phyloP scores from a whole-genome alignment of 1,284 basidiomycete genomes.

The Bothia castanella region DNA sequence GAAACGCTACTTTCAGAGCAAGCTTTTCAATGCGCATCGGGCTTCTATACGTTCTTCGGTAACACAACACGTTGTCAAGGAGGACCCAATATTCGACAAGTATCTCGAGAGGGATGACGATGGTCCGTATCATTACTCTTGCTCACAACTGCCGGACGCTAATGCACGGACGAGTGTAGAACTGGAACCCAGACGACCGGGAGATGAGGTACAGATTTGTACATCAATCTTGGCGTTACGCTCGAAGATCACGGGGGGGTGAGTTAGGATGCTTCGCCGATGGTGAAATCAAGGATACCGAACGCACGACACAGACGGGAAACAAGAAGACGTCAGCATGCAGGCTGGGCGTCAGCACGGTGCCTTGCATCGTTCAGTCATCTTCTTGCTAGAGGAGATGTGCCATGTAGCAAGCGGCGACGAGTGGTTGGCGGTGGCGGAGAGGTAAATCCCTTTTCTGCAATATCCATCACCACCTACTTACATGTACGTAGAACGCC shows the following conservation, averaged over 20 bases:
- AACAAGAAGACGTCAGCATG: constrained; percentile 77
- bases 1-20: constrained; percentile 94
- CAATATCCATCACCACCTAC: background rate
- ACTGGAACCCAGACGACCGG: constrained; percentile 71
- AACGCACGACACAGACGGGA: constrained; percentile 57
- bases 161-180: constrained; percentile 43
- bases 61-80: constrained; percentile 80
- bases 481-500: constrained; percentile 34
- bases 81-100: constrained; percentile 92
- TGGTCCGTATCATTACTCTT: constrained; percentile 46
- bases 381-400: constrained; percentile 47
- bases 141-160: background rate
- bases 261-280: constrained; percentile 2
- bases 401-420: constrained; percentile 55
- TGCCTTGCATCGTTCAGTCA: background rate
- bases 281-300: background rate
- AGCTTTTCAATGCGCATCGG: constrained; percentile 90
- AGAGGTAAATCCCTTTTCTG: constrained; percentile 28
- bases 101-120: constrained; percentile 96
- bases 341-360: too few species aligned
- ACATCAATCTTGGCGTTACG: constrained; percentile 86
- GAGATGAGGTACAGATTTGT: constrained; percentile 68
- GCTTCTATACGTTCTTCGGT: constrained; percentile 88
- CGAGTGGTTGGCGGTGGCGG: too few species aligned
- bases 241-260: constrained; percentile 90